Base-by-base conservation (phyloP, 2,329 filamentous ascomycete genomes). In the Neonectria sp. region DNA sequence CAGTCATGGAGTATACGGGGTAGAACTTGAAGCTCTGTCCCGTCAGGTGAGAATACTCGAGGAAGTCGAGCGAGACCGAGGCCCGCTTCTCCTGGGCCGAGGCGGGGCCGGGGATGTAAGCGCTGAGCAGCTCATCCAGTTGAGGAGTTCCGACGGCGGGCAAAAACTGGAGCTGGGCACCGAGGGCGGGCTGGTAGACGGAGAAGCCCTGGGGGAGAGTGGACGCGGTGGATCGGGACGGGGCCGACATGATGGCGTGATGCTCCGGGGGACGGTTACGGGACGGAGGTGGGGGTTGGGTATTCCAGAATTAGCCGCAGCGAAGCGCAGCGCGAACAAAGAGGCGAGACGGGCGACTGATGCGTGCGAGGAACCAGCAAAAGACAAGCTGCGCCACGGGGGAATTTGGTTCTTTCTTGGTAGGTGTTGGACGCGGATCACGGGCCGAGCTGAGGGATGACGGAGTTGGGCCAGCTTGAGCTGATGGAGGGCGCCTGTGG, bases 11-110 rank as follows among this genome's bases (percentile, higher is more conserved):
- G 68, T 81, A 81, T 70, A 89, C 85, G 57, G 85, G 80, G 76
- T 90, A 91, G 77, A 90, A 90, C 79, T 89, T 91, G 82, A 87
- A 89, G 29, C 83, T 82, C 74, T 90, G 84, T 25, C 88, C 88
- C 2, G 88, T 90, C 64, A 81, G 75, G 58, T 84, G 82, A 48
- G 83, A 79, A 78, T 86, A 82, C 73, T 88, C 82, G 69, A 88
- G 86, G 80, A 91, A 91, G 76, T 91, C 88, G 75, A 90, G 82
- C 51, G 88, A 85, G 63, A 91, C 81, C 53, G 82, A 79, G 57
- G 87, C 85, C 33, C 88, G 85, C 84, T 91, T 91, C 73, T 90
- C 88, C 74, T 85, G 81, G 73, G 88, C 85, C 29, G 86, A 82
- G 57, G 81, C 83, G 56, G 85, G 75, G 56, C 88, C 87, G 53